Base-by-base conservation (phyloP, 352 stramenopile genomes). In the Aphanomyces cochlioides region DNA sequence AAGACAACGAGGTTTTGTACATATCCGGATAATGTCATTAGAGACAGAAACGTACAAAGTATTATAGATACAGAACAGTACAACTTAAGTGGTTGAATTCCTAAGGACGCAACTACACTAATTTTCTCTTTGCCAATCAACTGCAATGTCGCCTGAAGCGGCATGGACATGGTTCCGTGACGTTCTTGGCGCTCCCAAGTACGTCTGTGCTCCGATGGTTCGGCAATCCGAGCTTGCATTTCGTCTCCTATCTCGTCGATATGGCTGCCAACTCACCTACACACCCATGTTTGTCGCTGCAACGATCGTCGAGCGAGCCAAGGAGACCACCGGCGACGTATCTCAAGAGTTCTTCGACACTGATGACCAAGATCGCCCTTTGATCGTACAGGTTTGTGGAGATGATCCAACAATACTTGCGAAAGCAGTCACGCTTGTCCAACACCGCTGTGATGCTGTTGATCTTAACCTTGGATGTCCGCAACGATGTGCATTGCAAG, bases 381-480 rank as follows among this genome's bases (percentile, higher is more conserved):
- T 74, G 12, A 72, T 76, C 38, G 66, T 67, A 4, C 72, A 76
- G 34, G 47, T 76, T 7, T 63, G 53, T 12, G 72, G 72, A 34
- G 43, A 72, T 39, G 72, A 76, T 39, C 47, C 66, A 7, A 15
- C 43, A 5, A n/a, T 28, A 5, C 47, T 76, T 3, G 54, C 66
- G 2, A 21, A n/a, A 7, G 72, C 72, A 1, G 72, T 61, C n/a
- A 21, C 17, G 7, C 41, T 74, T 6, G 59, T 71, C 56, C 43
- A 65, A 17, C 69, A 68, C 34, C 66, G 48, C 60, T 74, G 69
- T 56, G 21, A 74, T 13, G 66, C 56, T 41, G 43, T 74, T 50
- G 69, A 74, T 56, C 43, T 74, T 8, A 74, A 74, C 43, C 60
- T 84, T 8, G 77, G 77, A 6, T 83, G 77, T 53, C 76, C 77